Evolutionary conservation across 208 protist genomes (phyloP), one percentile per base, ranked within the genome.

Genomic region (Acanthamoeba lenticulata): DNA sequence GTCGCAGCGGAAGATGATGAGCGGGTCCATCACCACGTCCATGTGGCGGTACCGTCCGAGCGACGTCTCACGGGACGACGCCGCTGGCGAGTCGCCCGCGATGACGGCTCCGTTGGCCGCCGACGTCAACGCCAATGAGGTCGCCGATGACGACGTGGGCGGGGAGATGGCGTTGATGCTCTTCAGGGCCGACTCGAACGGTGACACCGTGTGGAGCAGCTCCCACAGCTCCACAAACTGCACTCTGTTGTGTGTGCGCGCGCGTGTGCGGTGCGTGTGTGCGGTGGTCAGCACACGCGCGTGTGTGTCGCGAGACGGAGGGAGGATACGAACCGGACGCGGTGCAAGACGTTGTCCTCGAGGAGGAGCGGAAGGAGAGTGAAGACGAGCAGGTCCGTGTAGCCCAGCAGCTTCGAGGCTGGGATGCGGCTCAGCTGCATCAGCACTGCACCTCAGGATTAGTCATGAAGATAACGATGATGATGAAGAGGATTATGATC

Each of bases 11-110:
- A 95, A 94, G 40, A 95, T 62, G 0, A 94, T 17, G 11, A 95
- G 86, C 32, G 94, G 94, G 74, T 95, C 94, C 36, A 77, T 88
- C 24, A 95, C 77, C 1, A 95, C 44, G 49, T 95, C 92, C 27
- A 42, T 94, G 44, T 94, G 77, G 40, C 52, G 40, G 49, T 90
- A 94, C 40, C 74, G 93, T 65, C 69, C 92, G 45, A 17, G n/a
- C n/a, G n/a, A n/a, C n/a, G n/a, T n/a, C n/a, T n/a, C n/a, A n/a
- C n/a, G n/a, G n/a, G n/a, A n/a, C n/a, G n/a, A n/a, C n/a, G n/a
- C n/a, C n/a, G n/a, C n/a, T n/a, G 40, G 47, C 42, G 77, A 17
- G 67, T 36, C 57, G 34, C 34, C 55, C 34, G n/a, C n/a, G n/a
- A n/a, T n/a, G n/a, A n/a, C n/a, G n/a, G n/a, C n/a, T n/a, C n/a